phyloP scores from a whole-genome alignment of 441 rosid species.

The Francoa sonchifolia region DNA sequence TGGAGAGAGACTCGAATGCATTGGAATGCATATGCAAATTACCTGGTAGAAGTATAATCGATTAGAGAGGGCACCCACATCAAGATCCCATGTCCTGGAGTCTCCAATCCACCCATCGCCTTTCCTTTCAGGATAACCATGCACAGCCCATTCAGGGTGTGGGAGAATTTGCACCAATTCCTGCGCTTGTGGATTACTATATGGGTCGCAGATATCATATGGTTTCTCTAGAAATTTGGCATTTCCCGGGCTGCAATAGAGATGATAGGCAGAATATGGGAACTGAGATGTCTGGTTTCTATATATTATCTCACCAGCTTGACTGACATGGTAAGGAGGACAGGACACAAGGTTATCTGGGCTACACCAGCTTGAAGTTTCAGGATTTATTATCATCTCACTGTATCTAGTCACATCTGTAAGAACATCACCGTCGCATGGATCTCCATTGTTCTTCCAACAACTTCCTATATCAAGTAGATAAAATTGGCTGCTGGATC shows the following conservation, averaged over 20 bases:
- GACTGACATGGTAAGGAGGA: slow-evolving; percentile 56
- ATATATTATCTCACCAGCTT: slow-evolving; percentile 31
- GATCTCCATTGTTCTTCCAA: slow-evolving; percentile 42
- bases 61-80: slow-evolving; percentile 49
- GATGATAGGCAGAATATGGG: slow-evolving; percentile 64
- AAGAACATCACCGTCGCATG: slow-evolving; percentile 35
- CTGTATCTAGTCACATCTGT: slow-evolving; percentile 47
- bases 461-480: slow-evolving; percentile 45
- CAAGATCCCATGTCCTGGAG: slow-evolving; percentile 56
- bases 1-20: background rate
- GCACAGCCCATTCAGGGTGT: slow-evolving; percentile 52
- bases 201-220: slow-evolving; percentile 56
- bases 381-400: slow-evolving; percentile 45
- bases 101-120: slow-evolving; percentile 63
- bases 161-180: slow-evolving; percentile 55
- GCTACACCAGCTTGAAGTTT: slow-evolving; percentile 35
- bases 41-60: slow-evolving; percentile 66
- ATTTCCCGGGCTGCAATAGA: slow-evolving; percentile 57
- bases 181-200: slow-evolving; percentile 68
- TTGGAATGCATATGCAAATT: background rate
- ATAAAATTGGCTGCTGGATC: slow-evolving; percentile 39
- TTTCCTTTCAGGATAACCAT: slow-evolving; percentile 52
- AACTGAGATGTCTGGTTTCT: slow-evolving; percentile 44
- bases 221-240: slow-evolving; percentile 40
- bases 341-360: slow-evolving; percentile 29